These are phyloP conservation scores for Anisodus tanguticus DNA, from an alignment of 257 asterid genomes.

Conservation along the genomic window DNA sequence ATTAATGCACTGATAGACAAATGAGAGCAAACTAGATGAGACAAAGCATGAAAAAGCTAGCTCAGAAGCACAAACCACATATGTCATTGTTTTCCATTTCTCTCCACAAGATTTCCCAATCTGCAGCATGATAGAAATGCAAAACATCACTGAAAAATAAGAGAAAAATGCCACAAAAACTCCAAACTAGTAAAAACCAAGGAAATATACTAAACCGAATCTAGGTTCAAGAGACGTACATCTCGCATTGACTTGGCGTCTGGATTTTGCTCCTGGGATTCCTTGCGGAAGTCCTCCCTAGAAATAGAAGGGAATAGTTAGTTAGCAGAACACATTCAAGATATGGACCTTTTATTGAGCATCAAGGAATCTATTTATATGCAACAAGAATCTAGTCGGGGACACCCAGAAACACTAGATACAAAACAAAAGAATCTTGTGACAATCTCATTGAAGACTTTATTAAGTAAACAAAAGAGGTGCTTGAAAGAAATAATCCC, in stretches of 20 bases:
- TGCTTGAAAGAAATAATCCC: no score
- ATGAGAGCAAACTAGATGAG: slow-evolving; percentile 10
- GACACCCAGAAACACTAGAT: slow-evolving; percentile 17
- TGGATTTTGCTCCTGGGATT: slow-evolving; percentile 78
- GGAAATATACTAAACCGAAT: slow-evolving; percentile 3
- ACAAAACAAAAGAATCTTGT: slow-evolving; percentile 17
- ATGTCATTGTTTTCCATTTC: slow-evolving; percentile 92
- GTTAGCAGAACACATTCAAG: slow-evolving; percentile 25
- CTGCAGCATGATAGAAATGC: slow-evolving; percentile 47
- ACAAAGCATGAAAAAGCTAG: background rate
- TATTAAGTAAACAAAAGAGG: background rate
- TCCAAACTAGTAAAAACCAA: slow-evolving; percentile 1
- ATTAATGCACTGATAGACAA: background rate
- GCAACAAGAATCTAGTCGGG: slow-evolving; percentile 15
- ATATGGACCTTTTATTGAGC: background rate
- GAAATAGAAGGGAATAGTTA: slow-evolving; percentile 28
- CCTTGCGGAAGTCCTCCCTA: slow-evolving; percentile 98
- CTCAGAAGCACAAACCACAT: slow-evolving; percentile 59
- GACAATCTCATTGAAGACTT: background rate
- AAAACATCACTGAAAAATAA: slow-evolving; percentile 10
- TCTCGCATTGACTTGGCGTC: slow-evolving; percentile 89
- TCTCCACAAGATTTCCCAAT: slow-evolving; percentile 97
- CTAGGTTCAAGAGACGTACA: slow-evolving; percentile 44
- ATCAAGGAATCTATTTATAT: background rate
- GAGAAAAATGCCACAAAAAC: slow-evolving; percentile 12